phyloP scores from a whole-genome alignment of 106 monocot species.

The Cymbidium sinense region DNA sequence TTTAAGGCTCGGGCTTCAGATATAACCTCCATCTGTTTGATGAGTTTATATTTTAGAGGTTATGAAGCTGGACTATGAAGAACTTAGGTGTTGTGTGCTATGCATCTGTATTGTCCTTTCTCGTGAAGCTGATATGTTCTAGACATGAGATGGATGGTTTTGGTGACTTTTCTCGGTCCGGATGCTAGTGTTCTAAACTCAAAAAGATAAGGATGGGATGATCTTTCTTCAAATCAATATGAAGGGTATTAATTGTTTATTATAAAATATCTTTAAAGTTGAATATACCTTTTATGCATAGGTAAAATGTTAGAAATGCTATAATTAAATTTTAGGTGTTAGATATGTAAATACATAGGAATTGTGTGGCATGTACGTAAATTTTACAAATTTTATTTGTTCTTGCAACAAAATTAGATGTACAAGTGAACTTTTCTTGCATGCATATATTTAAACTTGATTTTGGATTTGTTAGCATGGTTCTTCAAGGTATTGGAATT shows the following conservation, averaged over 20 bases:
- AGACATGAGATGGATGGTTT: neutral
- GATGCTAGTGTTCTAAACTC: neutral
- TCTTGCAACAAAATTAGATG: neutral
- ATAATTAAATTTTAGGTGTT: no score
- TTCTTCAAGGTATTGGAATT: neutral
- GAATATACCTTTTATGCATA: no score
- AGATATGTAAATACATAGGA: no score
- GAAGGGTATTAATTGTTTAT: neutral
- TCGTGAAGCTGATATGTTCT: neutral
- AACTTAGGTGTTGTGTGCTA: neutral
- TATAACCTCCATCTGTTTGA: neutral
- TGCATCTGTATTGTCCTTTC: neutral
- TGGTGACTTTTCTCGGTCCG: neutral
- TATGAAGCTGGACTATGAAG: no score
- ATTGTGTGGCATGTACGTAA: no score
- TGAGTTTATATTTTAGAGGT: neutral
- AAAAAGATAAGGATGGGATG: neutral
- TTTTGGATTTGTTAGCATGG: neutral
- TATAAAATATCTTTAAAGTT: neutral
- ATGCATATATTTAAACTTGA: neutral
- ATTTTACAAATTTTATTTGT: no score
- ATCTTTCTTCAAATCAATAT: neutral
- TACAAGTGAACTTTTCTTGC: neutral
- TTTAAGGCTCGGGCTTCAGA: no score
- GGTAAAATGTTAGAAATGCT: no score